Evolutionary conservation across 352 stramenopile species (phyloP).

Genomic region (Pythium guiyangense): DNA sequence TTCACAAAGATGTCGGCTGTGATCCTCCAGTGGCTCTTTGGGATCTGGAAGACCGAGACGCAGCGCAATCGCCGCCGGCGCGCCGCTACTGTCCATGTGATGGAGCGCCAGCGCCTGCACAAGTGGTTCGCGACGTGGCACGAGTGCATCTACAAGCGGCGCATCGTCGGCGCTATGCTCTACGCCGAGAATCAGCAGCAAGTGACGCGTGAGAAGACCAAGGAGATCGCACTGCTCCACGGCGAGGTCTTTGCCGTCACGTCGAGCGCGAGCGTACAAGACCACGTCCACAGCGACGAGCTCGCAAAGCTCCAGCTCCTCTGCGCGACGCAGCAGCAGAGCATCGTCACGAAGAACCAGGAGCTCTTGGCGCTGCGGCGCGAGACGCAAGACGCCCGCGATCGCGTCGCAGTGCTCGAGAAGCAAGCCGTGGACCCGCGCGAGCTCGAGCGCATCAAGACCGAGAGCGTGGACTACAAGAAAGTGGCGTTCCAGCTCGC

Average conservation of each 20-base stretch:
- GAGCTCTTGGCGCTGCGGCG: constrained; percentile 47
- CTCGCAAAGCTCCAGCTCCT: constrained; percentile 29
- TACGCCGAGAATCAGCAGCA: constrained; percentile 60
- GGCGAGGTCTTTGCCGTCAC: constrained; percentile 51
- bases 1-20: constrained; percentile 54
- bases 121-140: constrained; percentile 44
- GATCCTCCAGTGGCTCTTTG: constrained; percentile 63
- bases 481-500: constrained; percentile 65
- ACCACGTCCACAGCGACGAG: constrained; percentile 36
- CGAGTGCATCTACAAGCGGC: constrained; percentile 49
- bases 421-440: constrained; percentile 42
- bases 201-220: constrained; percentile 26
- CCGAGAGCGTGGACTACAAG: constrained; percentile 63
- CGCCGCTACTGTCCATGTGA: constrained; percentile 8
- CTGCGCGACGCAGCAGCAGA: constrained; percentile 24
- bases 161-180: constrained; percentile 68
- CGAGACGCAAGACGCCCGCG: constrained; percentile 34
- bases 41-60: constrained; percentile 41
- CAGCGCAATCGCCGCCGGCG: constrained; percentile 25
- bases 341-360: constrained; percentile 37
- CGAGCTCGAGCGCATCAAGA: constrained; percentile 51
- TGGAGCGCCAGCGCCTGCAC: constrained; percentile 28
- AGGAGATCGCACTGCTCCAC: constrained; percentile 52
- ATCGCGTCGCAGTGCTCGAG: constrained; percentile 31
- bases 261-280: constrained; percentile 25